Conservation (phyloP, 1,139 yeast species). For the Taphrina communis region DNA sequence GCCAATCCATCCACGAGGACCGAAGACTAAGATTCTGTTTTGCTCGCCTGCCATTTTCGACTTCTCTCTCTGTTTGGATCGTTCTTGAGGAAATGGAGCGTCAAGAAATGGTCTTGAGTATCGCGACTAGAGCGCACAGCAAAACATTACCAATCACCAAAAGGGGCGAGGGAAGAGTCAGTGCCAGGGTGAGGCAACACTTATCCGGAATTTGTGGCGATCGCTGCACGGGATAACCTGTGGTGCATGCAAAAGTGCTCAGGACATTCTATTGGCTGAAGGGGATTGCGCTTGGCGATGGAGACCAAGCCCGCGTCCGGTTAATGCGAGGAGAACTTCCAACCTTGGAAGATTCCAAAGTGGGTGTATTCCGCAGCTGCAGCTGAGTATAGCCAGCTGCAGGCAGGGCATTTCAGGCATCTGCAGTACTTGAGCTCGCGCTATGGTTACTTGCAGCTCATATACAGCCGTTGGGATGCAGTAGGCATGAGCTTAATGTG, state of each 20-base stretch:
- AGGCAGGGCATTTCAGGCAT: no score
- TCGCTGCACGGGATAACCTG: conserved; percentile 3
- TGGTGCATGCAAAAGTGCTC: neutral
- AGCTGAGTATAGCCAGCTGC: no score
- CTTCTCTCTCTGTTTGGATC: neutral
- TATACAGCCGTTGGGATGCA: no score
- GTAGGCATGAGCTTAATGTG: no score
- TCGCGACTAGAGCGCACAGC: neutral
- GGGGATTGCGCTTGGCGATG: neutral
- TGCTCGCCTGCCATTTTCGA: conserved; percentile 18
- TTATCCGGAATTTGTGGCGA: conserved; percentile 4
- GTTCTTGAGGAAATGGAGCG: neutral
- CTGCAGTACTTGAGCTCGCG: no score
- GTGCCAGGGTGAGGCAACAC: neutral
- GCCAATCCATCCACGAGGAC: conserved; percentile 41
- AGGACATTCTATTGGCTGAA: neutral
- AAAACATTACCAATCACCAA: neutral
- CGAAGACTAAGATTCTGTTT: conserved; percentile 37
- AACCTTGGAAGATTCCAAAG: neutral
- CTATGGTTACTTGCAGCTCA: no score
- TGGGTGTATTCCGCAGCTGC: no score
- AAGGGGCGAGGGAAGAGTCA: neutral
- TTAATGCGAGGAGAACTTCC: neutral
- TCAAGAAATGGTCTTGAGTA: neutral
- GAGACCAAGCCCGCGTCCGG: conserved; percentile 1